Percentiles rank a stretch among this genome's conserved stretches.
Conservation (phyloP, 352 stramenopile species). For the Phytophthora uliginosa region DNA sequence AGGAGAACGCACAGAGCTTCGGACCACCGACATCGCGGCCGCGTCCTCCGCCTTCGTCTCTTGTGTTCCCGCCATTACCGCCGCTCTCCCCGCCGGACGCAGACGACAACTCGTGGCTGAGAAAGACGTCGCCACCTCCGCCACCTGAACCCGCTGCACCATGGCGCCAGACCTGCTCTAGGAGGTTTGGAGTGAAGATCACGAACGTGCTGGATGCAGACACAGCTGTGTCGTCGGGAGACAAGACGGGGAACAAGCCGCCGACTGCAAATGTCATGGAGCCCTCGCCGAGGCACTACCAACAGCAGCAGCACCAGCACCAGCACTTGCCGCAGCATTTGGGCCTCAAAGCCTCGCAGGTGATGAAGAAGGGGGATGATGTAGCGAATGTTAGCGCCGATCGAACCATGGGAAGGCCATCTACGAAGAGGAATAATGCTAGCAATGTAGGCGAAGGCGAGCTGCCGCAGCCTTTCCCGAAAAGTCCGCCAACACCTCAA, state of each 20-base stretch:
- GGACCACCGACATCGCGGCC: background rate
- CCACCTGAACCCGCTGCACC: background rate
- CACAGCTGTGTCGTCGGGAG: no score
- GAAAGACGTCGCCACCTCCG: background rate
- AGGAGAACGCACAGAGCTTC: conserved; percentile 10
- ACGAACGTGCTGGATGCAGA: background rate
- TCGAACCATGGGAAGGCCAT: background rate
- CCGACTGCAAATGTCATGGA: conserved; percentile 1
- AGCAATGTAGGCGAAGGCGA: background rate
- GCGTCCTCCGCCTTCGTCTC: background rate
- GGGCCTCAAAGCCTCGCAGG: background rate
- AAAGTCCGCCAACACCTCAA: background rate
- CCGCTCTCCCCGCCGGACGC: conserved; percentile 31
- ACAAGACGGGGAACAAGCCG: conserved; percentile 14
- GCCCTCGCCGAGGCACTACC: conserved; percentile 24
- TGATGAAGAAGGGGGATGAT: background rate
- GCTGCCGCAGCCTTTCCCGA: background rate
- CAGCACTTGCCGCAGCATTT: conserved; percentile 2
- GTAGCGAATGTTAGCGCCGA: background rate
- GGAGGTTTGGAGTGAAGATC: conserved; percentile 17
- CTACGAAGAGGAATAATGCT: background rate
- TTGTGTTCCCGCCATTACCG: conserved; percentile 30
- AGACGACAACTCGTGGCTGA: conserved; percentile 2
- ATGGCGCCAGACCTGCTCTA: conserved; percentile 11
- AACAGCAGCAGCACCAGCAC: conserved; percentile 14